A percentile compares a stretch with the other conserved stretches of the same genome.
Evolutionary conservation across 768 basidiomycete species (phyloP).

Genomic region (Cubamyces sp.): DNA sequence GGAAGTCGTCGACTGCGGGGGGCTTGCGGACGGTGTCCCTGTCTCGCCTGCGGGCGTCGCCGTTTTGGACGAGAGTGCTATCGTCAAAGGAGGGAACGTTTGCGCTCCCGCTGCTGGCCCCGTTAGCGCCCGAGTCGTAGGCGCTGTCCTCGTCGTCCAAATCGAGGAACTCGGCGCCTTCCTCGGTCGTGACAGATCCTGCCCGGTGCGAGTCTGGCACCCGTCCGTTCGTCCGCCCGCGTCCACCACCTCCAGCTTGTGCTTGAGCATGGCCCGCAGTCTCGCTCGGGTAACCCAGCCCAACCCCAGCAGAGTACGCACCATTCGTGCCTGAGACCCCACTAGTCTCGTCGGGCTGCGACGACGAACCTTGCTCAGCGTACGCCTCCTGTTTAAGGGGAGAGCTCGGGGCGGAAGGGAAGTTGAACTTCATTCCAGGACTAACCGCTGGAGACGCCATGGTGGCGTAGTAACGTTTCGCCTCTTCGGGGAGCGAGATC

Average conservation of each 20-base stretch:
- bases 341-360: conserved; percentile 10
- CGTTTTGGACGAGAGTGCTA: conserved; percentile 25
- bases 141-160: conserved; percentile 55
- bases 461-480: conserved; percentile 69
- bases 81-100: conserved; percentile 25
- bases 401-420: conserved; percentile 17
- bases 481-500: conserved; percentile 77
- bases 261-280: not conserved
- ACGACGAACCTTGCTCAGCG: conserved; percentile 18
- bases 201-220: conserved; percentile 13
- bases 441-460: conserved; percentile 64
- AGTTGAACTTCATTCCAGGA: conserved; percentile 38
- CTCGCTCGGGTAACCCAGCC: conserved; percentile 10
- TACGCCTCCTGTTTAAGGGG: conserved; percentile 21
- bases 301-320: not conserved
- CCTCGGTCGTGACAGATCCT: conserved; percentile 30
- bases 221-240: conserved; percentile 14
- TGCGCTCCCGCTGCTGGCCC: conserved; percentile 6
- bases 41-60: conserved; percentile 15
- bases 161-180: conserved; percentile 67
- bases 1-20: conserved; percentile 56
- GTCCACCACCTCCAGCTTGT: not conserved
- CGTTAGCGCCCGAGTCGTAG: conserved; percentile 36
- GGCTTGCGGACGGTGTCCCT: conserved; percentile 33
- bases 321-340: not conserved